phyloP scores from a whole-genome alignment of 1,284 basidiomycete species.

The Vanrija pseudolonga region DNA sequence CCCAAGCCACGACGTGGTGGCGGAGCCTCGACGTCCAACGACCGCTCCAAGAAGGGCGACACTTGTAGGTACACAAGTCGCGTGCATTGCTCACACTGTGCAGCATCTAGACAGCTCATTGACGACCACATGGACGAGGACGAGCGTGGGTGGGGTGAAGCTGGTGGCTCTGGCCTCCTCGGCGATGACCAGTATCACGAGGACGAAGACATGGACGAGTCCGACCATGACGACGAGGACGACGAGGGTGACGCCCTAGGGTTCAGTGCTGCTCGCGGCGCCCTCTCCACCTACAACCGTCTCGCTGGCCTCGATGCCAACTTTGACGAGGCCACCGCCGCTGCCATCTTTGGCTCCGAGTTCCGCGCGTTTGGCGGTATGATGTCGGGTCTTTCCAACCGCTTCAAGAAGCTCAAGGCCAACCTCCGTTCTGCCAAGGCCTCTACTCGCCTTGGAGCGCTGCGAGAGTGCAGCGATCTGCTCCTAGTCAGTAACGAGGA shows the following conservation, averaged over 20 bases:
- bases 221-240: constrained; percentile 51
- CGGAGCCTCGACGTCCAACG: constrained; percentile 13
- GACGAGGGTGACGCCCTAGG: constrained; percentile 53
- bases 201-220: constrained; percentile 70
- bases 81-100: constrained; percentile 3
- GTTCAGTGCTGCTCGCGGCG: constrained; percentile 11
- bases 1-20: constrained; percentile 2
- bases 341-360: constrained; percentile 59
- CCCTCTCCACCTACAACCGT: constrained; percentile 25
- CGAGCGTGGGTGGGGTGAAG: constrained; percentile 38
- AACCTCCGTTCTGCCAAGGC: constrained; percentile 80
- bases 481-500: constrained; percentile 97
- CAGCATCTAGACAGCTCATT: constrained; percentile 57
- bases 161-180: constrained; percentile 20
- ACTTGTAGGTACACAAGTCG: constrained; percentile 17
- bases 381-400: constrained; percentile 77
- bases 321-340: constrained; percentile 68
- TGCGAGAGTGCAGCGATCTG: constrained; percentile 92
- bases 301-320: constrained; percentile 52
- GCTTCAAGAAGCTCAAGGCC: constrained; percentile 82
- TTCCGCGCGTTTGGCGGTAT: constrained; percentile 68
- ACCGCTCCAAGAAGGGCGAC: constrained; percentile 41
- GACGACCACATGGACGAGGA: constrained; percentile 63
- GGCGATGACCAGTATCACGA: constrained; percentile 55
- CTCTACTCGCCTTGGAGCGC: constrained; percentile 75